Base-by-base conservation (phyloP, 805 yeast species). In the Lachancea meyersii region DNA sequence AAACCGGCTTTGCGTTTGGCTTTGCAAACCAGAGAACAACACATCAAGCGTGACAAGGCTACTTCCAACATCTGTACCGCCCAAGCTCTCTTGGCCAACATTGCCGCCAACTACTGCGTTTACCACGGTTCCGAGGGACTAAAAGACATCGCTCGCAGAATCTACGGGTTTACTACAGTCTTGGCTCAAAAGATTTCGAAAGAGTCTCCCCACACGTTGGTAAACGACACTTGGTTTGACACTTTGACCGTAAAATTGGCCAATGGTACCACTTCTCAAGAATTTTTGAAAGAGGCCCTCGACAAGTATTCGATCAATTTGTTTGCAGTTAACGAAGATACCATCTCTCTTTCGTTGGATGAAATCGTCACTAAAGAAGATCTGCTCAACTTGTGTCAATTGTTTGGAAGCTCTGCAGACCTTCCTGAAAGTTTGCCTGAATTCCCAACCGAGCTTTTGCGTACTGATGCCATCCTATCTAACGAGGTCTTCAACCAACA, bases 41-140 rank as follows among this genome's bases (percentile, higher is more conserved):
- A 93, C 64, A 93, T 93, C 60, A 86, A 89, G 65, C 79, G 98
- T 64, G 98, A 93, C 63, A 89, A 86, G 68, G 98, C 98, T 13
- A 93, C 98, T 16, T 87, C 96, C 23, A 93, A 93, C 63, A 93
- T 93, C 46, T 93, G 98, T 70, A 93, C 98, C 16, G 96, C 98
- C 7, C 98, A 93, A 71, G 97, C 97, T 19, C 72, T 93, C 43
- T 70, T 93, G 49, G 98, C 98, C 16, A 93, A 93, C 63, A 87
- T 93, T 70, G 81, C 97, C 18, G 88, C 97, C 20, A 87, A 84
- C 77, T 93, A 91, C 62, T 96, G 89, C 4, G 95, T 93, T 23
- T 93, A 89, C 67, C 98, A 93, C 59, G 98, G 98, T 30, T 89
- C 95, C 11, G 72, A 80, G 52, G 96, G 97, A 10, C 72, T 93